Base-by-base conservation (phyloP, 805 yeast species). In the Debaryomyces maramus region DNA sequence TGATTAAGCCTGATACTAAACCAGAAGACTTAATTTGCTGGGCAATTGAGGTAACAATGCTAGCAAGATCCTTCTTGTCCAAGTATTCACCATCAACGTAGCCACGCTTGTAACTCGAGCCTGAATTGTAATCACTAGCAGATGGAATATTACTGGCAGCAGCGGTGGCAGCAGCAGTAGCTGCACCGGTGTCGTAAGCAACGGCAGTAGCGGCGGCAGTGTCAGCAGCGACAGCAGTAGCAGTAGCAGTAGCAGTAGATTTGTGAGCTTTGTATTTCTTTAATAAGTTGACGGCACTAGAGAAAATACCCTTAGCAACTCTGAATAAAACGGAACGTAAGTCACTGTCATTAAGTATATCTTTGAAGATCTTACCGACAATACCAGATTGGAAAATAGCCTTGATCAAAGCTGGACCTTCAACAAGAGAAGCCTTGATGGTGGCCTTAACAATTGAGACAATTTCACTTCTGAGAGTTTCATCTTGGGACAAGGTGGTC, bases 321-420 rank as follows among this genome's bases (percentile, higher is more conserved):
- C 45, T 47, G 40, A 65, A 50, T 19, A 69, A 53, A 22, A 70
- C 65, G 34, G 48, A 34, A 44, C 58, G 59, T 55, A 70, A 67
- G 28, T 53, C 56, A 21, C 53, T 3, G 53, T 64, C 66, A 50
- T 66, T 59, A 33, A 58, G 39, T 34, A 69, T 43, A 37, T 50
- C 55, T 40, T 45, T 47, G 55, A 67, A 63, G 35, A 68, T 44
- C 21, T 55, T 57, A 38, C 56, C 54, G 38, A 70, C 41, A 43
- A 67, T 61, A 42, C 73, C 73, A 23, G 74, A 67, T 50, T 66
- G 53, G 64, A 60, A 68, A 44, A 70, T 46, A 37, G 73, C 73
- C 38, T 56, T 52, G 43, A 69, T 48, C 53, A 70, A 67, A 29
- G 68, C 56, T 36, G 73, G 71, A 37, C 68, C 75, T 38, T 67